Base-by-base conservation (phyloP, 805 yeast species). In the Kluyveromyces siamensis region DNA sequence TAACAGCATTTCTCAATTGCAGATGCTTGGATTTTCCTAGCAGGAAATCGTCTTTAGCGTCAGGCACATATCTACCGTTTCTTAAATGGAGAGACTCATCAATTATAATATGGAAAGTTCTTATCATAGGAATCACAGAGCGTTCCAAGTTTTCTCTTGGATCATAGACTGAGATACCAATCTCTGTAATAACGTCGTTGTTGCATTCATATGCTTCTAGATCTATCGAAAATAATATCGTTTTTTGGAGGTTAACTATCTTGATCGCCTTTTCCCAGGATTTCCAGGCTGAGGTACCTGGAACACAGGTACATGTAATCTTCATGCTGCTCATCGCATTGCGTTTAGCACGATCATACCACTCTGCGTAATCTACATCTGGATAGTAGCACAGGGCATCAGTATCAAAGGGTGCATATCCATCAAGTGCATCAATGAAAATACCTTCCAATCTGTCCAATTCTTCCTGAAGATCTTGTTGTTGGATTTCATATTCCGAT, bases 81-180 rank as follows among this genome's bases (percentile, higher is more conserved):
- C 68, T 60, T 37, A 63, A 53, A n/a, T 67, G 52, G 25, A 64
- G 45, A 42, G 70, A 54, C 52, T 80, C 86, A 19, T 66, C 56
- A 2, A 79, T 68, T 2, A 76, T 62, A 8, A 80, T 65, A 49
- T 72, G 76, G 46, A 66, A 65, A 47, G 72, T 72, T 19, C 66
- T 65, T 25, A 74, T 61, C 7, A 63, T 49, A 2, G 82, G 82
- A 1, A 67, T 53, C 35, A 70, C 50, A 0, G 76, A 58, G 14
- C 53, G 40, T 14, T 53, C 55, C 7, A 52, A 42, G 50, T 77
- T 80, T 40, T 63, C 68, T 21, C 74, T 57, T 6, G 84, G 84
- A 53, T 80, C 83, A 57, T 71, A 78, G 2, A 80, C 72, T 6
- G 80, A 65, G 1, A 80, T 67, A 1, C 85, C 85, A 42, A 80